Evolutionary conservation across 495 filamentous ascomycete genomes (phyloP), one percentile per base, ranked within the genome.

Genomic region (Podospora pseudocomata): DNA sequence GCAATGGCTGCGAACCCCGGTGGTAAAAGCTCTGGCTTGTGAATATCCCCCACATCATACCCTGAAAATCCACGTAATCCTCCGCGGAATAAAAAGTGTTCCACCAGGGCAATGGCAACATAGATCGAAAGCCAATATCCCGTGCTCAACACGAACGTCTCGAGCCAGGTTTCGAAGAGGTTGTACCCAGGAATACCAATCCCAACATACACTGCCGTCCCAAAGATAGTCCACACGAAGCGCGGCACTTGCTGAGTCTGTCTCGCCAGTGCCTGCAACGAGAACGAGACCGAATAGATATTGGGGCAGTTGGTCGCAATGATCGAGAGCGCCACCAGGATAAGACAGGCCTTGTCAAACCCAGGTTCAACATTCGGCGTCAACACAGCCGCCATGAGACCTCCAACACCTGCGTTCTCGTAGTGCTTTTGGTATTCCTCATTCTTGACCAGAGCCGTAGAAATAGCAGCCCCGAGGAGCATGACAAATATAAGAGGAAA

Each of bases 281-380:
- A 89, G 27, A 96, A 84, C 3, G 86, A 86, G 57, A 95, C 87
- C 53, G 90, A 92, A 82, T 96, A 96, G 72, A 92, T 90, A 80
- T 90, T 93, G n/a, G 94, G 92, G 80, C 89, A 93, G 81, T 93
- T 94, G 81, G 90, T 94, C 66, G 90, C 90, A 70, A 94, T 86
- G 74, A 92, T 94, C 70, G 87, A 89, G 30, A 94, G 84, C 0
- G 91, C 89, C 5, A 96, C 86, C 58, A 96, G 81, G 64, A 94
- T 87, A 20, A 96, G 75, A 78, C 92, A 95, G 82, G 95, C 93
- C 74, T 92, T 85, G 68, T 92, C 92, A 73, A 94, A 94, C 57
- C 83, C 81, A 13, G 39, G 39, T 27, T 92, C 92, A 0, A 93
- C 82, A 1, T 84, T 84, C 3, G 86, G 86, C 34, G 89, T 78